These are phyloP conservation scores for Saksenaea vasiformis DNA, from an alignment of 371 early-diverging fungal genomes.

Conservation along the genomic window DNA sequence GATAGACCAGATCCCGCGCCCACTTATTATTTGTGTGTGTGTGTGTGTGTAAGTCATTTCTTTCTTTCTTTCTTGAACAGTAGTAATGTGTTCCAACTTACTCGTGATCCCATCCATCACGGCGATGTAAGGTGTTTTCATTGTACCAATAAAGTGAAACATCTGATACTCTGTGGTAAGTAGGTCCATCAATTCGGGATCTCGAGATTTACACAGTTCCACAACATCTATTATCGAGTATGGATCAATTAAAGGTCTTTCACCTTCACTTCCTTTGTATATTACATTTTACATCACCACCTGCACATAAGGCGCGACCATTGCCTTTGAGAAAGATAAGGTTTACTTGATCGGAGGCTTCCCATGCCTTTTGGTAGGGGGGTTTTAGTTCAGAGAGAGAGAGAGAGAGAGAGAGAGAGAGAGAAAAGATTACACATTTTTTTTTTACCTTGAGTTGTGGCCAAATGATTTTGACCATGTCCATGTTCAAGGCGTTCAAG, in stretches of 20 bases:
- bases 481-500: conserved; percentile 81
- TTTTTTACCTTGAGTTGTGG: too few species aligned
- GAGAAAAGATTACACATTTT: conserved; percentile 40
- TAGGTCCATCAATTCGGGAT: conserved; percentile 2
- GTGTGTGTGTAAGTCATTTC: not conserved
- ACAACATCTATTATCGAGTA: conserved; percentile 2
- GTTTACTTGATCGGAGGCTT: conserved; percentile 69
- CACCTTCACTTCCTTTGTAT: not conserved
- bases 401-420: not conserved
- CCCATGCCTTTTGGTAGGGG: conserved; percentile 76
- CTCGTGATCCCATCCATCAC: conserved; percentile 90
- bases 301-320: conserved; percentile 91
- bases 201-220: not conserved
- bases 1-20: conserved; percentile 95
- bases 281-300: conserved; percentile 89
- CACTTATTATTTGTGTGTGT: conserved; percentile 63
- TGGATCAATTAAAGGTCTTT: not conserved
- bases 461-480: conserved; percentile 80
- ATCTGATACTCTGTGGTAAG: conserved; percentile 77
- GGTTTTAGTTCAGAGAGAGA: not conserved
- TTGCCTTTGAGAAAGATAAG: conserved; percentile 77
- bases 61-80: not conserved
- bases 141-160: conserved; percentile 84
- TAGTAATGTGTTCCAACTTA: conserved; percentile 27
- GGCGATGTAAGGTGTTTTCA: conserved; percentile 81